These are phyloP conservation scores for Stereocaulon alpinum DNA, from an alignment of 495 filamentous ascomycete species.

Conservation along the genomic window DNA sequence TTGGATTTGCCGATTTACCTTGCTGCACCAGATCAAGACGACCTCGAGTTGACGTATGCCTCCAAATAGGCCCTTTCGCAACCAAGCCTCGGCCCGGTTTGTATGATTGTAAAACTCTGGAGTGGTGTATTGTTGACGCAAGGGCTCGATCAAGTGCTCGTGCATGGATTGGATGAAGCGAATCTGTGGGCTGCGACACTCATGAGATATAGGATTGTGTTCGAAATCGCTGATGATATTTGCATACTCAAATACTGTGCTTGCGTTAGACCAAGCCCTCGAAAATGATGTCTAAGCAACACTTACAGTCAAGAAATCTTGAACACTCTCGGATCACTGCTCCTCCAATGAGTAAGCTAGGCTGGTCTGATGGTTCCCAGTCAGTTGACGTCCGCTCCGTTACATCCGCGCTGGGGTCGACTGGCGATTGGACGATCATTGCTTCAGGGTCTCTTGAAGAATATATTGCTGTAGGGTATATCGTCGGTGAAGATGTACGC, in stretches of 20 bases:
- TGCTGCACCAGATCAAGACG: background rate
- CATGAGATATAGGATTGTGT: too few species aligned
- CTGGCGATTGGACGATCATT: too few species aligned
- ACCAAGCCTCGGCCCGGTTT: background rate
- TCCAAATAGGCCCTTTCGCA: background rate
- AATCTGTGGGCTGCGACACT: background rate
- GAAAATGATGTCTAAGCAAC: background rate
- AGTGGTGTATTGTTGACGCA: background rate
- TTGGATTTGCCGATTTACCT: background rate
- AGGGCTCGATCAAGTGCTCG: background rate
- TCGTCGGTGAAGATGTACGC: too few species aligned
- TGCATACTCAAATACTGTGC: background rate
- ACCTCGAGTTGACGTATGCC: background rate
- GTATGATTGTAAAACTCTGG: background rate
- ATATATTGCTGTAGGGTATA: background rate
- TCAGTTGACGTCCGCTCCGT: too few species aligned
- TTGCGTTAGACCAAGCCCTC: background rate
- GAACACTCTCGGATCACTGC: background rate
- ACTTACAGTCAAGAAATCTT: conserved; percentile 1
- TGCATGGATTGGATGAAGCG: background rate
- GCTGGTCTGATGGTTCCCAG: background rate
- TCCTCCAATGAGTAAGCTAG: background rate
- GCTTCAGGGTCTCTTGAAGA: background rate
- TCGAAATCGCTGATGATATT: background rate
- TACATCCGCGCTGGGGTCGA: too few species aligned